Evolutionary conservation across 345 rosid species (phyloP), one percentile per base, ranked within the genome.

Genomic region (Sonneratia caseolaris): DNA sequence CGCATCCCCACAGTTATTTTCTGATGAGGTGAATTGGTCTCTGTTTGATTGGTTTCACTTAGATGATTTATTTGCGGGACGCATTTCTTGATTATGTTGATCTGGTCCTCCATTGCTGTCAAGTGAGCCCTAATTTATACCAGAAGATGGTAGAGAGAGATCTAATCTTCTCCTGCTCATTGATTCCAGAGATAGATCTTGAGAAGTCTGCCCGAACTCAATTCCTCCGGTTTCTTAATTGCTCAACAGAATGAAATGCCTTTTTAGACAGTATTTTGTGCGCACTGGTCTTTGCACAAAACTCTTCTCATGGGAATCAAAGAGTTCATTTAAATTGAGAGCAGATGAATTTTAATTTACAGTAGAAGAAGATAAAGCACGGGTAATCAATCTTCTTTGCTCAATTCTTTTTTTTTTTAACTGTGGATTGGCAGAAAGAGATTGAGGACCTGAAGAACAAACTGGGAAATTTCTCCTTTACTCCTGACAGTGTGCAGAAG

Each of bases 381-480:
- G 27, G 0, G n/a, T n/a, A 57, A 57, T 24, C 36, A 22, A n/a
- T 61, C 24, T 11, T 27, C 7, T 62, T 27, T 2, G 18, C 66
- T 62, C 13, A 57, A 42, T 43, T 49, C 43, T 32, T 5, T 45
- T 3, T 68, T 68, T 64, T 24, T 68, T 10, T 27, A 27, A 27
- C 32, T 27, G 15, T 37, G 55, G 68, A 72, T 42, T 79, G 72
- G 70, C 90, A 89, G 98, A 76, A 83, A 67, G 90, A 88, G 81
- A 84, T 91, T 22, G 87, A 84, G 76, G 89, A 86, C 68, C 75
- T 88, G 76, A 86, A 82, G 69, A 70, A 68, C 68, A 89, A 89
- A 76, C 66, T 78, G 57, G 80, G 73, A 32, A 77, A 77, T 75
- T 83, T 80, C 61, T 82, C 89, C 0, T 65, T 87, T 45, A 79